Evolutionary conservation across 257 asterid species (phyloP).

Genomic region (Petunia secreta): DNA sequence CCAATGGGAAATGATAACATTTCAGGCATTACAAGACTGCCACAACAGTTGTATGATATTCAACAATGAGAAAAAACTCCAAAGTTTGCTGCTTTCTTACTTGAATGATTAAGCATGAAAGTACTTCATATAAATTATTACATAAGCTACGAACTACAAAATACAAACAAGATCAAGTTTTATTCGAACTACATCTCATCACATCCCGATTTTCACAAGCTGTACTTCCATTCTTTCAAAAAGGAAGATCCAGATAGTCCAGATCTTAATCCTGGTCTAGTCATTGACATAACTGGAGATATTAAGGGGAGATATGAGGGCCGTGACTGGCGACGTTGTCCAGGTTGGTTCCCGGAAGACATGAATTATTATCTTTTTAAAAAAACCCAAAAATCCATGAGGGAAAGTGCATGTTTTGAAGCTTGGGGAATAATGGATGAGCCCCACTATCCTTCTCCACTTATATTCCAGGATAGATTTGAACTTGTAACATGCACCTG

Average conservation of each 20-base stretch:
- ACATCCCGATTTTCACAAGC: conserved; percentile 43
- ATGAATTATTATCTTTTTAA: conserved; percentile 33
- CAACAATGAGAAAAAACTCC: background rate
- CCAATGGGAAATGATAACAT: conserved; percentile 1
- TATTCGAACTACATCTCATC: background rate
- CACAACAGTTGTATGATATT: conserved; percentile 7
- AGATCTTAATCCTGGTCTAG: conserved; percentile 65
- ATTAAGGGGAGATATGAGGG: conserved; percentile 66
- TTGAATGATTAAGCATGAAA: conserved; percentile 10
- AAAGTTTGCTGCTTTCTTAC: background rate
- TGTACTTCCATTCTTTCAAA: conserved; percentile 76
- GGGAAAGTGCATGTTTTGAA: too few relatives aligned
- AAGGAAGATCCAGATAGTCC: background rate
- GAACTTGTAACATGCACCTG: too few relatives aligned
- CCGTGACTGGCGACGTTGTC: conserved; percentile 80
- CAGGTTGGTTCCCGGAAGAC: conserved; percentile 76
- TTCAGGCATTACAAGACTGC: background rate
- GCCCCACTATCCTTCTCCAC: too few relatives aligned
- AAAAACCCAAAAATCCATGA: too few relatives aligned
- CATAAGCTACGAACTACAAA: background rate
- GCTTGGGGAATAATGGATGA: too few relatives aligned
- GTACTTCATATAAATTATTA: background rate
- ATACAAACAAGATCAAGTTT: conserved; percentile 15
- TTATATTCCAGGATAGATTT: too few relatives aligned
- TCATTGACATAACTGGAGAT: conserved; percentile 87